phyloP scores from a whole-genome alignment of 441 rosid species.

The Jatropha podagrica region DNA sequence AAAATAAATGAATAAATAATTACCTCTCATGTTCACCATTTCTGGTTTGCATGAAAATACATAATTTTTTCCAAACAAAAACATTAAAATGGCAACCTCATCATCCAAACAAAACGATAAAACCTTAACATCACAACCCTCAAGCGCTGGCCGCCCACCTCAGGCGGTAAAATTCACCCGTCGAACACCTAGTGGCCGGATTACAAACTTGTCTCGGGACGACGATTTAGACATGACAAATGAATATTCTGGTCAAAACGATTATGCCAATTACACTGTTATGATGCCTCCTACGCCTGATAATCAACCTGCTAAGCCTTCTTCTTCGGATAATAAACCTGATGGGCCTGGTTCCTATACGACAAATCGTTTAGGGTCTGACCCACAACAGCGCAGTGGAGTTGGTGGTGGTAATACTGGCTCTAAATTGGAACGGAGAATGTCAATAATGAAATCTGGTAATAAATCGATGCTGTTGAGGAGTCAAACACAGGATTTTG shows the following conservation, averaged over 20 bases:
- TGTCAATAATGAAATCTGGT: slow-evolving; percentile 64
- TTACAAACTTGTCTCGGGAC: slow-evolving; percentile 72
- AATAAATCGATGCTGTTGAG: slow-evolving; percentile 78
- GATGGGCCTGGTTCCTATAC: slow-evolving; percentile 26
- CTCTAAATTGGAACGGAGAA: slow-evolving; percentile 52
- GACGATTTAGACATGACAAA: slow-evolving; percentile 71
- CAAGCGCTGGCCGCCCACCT: slow-evolving; percentile 49
- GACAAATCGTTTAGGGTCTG: slow-evolving; percentile 31
- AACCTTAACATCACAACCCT: slow-evolving; percentile 43
- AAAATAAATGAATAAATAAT: not conserved
- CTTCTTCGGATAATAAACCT: slow-evolving; percentile 38
- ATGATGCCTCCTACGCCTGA: slow-evolving; percentile 94
- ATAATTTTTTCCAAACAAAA: not conserved
- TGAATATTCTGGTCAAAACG: slow-evolving; percentile 62
- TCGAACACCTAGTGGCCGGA: slow-evolving; percentile 70
- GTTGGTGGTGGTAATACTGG: slow-evolving; percentile 22
- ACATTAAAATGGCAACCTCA: slow-evolving; percentile 41
- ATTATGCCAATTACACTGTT: slow-evolving; percentile 82
- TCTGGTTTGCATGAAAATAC: slow-evolving; percentile 1
- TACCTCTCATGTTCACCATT: slow-evolving; percentile 2
- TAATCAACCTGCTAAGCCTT: slow-evolving; percentile 65
- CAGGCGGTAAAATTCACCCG: slow-evolving; percentile 65
- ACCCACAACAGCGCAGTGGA: slow-evolving; percentile 17
- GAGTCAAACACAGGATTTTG: slow-evolving; percentile 87
- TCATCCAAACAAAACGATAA: slow-evolving; percentile 46